Percentiles rank a stretch among this genome's conserved stretches.
Evolutionary conservation across 2,329 filamentous ascomycete genomes (phyloP).

Genomic region (Paramyrothecium sp.): DNA sequence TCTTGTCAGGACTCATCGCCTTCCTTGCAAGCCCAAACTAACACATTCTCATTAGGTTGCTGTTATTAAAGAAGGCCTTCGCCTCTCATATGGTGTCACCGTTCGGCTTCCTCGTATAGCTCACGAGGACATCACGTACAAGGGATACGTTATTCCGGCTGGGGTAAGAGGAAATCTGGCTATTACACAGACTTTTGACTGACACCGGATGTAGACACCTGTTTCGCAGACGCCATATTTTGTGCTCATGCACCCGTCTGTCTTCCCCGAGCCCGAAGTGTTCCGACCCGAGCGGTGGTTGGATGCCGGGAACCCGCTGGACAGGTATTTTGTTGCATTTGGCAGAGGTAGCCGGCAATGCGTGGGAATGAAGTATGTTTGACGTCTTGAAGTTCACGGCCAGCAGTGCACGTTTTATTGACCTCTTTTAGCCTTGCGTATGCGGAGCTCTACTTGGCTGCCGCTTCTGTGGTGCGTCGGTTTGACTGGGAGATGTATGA

Average conservation of each 20-base stretch:
- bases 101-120: slow-evolving; percentile 22
- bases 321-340: background rate
- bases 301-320: background rate
- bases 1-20: slow-evolving; percentile 13
- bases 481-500: slow-evolving; percentile 13
- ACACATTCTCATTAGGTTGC: slow-evolving; percentile 10
- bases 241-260: background rate
- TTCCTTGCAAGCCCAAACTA: background rate
- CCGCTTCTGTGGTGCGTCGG: slow-evolving; percentile 4
- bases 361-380: background rate
- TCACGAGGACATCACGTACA: slow-evolving; percentile 20
- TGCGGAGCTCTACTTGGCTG: slow-evolving; percentile 5
- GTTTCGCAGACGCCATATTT: background rate
- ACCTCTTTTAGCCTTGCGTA: background rate
- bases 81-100: slow-evolving; percentile 30
- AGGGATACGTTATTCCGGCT: slow-evolving; percentile 7
- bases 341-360: background rate
- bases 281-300: background rate
- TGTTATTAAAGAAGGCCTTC: slow-evolving; percentile 33
- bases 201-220: background rate
- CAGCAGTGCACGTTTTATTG: too few species aligned
- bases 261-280: background rate
- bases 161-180: slow-evolving; percentile 3
- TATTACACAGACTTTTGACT: background rate
- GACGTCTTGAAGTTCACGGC: background rate